Evolutionary conservation across 75 land plant species (phyloP), one percentile per base, ranked within the genome.

Genomic region (Picea glauca): DNA sequence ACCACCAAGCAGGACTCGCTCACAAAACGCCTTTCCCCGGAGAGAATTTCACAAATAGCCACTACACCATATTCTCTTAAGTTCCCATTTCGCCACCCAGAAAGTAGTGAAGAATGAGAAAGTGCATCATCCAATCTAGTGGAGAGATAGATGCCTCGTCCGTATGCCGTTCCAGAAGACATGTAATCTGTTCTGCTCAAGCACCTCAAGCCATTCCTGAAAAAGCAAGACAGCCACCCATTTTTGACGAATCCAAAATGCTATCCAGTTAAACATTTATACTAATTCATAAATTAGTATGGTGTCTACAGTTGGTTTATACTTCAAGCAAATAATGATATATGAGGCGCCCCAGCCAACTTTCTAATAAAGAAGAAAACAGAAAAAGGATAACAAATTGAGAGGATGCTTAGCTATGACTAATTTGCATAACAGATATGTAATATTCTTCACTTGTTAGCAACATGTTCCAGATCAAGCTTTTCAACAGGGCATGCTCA

Each of bases 21-120:
- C 5, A 32, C 33, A 57, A 4, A 54, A 74, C 0, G 12, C 2
- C 17, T 60, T 58, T 38, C 21, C 38, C 72, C 81, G 11, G 65
- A 62, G 56, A 82, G 58, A n/a, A 85, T 79, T 26, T 82, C 87
- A 58, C 84, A 82, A 65, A 85, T 83, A 17, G 84, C 85, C 13
- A 78, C 17, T 57, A 84, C 85, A 31, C 23, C 58, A 65, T 43
- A 82, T 2, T 72, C 83, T n/a, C 65, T 3, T 15, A 64, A 74
- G 2, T 17, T 21, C 30, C 86, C 84, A 58, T 77, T 58, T 8
- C 2, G 63, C 76, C 72, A 46, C 15, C 72, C 76, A 4, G 14
- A 30, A 0, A 6, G 6, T 0, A 57, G 14, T 2, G 31, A 35
- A 3, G 77, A 84, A 67, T 85, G 79, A 20, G 26, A 2, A 30